Percentiles rank a stretch among this genome's conserved stretches.
phyloP scores from a whole-genome alignment of 768 basidiomycete species.

The Pulveroboletus ravenelii region DNA sequence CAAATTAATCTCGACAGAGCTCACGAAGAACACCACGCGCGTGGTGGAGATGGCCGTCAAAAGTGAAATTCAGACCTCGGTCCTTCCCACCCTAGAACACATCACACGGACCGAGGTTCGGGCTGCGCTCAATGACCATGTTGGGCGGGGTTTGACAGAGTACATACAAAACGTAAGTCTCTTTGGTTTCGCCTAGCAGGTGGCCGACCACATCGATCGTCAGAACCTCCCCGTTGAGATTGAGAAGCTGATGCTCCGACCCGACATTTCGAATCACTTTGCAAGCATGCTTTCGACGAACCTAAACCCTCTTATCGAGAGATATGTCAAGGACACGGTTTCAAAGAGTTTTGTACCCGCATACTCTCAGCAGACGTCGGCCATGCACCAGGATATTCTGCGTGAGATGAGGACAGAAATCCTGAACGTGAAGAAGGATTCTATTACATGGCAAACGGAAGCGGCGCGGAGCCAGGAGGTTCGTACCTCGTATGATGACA shows the following conservation, averaged over 20 bases:
- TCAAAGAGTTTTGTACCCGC: constrained; percentile 70
- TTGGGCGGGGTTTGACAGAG: constrained; percentile 68
- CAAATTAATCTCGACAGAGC: constrained; percentile 81
- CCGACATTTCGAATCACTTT: constrained; percentile 74
- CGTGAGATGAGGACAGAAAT: constrained; percentile 75
- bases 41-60: constrained; percentile 89
- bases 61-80: constrained; percentile 76
- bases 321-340: constrained; percentile 77
- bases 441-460: constrained; percentile 78
- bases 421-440: constrained; percentile 70
- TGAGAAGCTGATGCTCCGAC: constrained; percentile 69
- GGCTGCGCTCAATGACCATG: constrained; percentile 70
- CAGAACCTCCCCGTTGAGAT: constrained; percentile 77
- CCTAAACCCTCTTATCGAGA: constrained; percentile 71
- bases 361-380: constrained; percentile 67
- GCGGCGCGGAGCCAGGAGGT: constrained; percentile 78
- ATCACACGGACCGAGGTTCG: constrained; percentile 82
- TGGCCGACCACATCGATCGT: constrained; percentile 2
- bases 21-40: constrained; percentile 82
- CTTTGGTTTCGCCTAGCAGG: background rate
- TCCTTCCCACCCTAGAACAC: constrained; percentile 75
- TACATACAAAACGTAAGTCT: constrained; percentile 63
- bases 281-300: constrained; percentile 68
- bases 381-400: constrained; percentile 76
- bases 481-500: constrained; percentile 16